Base-by-base conservation (phyloP, 495 filamentous ascomycete species). In the Penicillium odoratum region DNA sequence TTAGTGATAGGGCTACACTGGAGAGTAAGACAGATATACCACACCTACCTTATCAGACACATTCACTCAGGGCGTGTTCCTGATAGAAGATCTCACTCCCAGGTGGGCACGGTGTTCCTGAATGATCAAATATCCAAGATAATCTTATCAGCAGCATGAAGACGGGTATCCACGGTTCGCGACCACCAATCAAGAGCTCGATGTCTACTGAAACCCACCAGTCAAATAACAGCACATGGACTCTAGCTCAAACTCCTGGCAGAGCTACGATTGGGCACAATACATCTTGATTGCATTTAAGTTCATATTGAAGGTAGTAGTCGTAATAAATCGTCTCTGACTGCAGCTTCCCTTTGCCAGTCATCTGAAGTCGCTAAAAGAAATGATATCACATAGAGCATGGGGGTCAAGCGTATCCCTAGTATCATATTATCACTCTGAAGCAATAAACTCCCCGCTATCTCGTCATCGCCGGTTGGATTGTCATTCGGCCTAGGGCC, bases 361-460 rank as follows among this genome's bases (percentile, higher is more conserved):
- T 38, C 25, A 29, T 29, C 26, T 21, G 36, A 53, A 36, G 9
- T 53, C 51, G 51, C 51, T 53, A 44, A 53, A 53, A 51, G 4
- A 50, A 42, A 18, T 29, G 1, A 58, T 43, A 65, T 26, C 33
- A 57, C 43, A 36, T 58, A 25, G 46, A 33, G 47, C 47, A 66
- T 55, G 33, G 52, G 33, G 46, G 51, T 53, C 26, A 55, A 52
- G 52, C 44, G 58, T 57, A 40, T 52, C 40, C 30, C 45, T 59
- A 51, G 61, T 63, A 62, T 69, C 60, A 58, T 53, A 49, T 56
- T 49, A 62, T 66, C 51, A 36, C 48, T 42, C 56, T 44, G 16
- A 62, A 64, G 56, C 46, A 62, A 51, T 9, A 46, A 43, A 42
- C 51, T 49, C 48, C 45, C 54, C 54, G 25, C 38, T 42, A 10